Conservation (phyloP, 2,329 filamentous ascomycete species). For the Diaporthe aspalathi region DNA sequence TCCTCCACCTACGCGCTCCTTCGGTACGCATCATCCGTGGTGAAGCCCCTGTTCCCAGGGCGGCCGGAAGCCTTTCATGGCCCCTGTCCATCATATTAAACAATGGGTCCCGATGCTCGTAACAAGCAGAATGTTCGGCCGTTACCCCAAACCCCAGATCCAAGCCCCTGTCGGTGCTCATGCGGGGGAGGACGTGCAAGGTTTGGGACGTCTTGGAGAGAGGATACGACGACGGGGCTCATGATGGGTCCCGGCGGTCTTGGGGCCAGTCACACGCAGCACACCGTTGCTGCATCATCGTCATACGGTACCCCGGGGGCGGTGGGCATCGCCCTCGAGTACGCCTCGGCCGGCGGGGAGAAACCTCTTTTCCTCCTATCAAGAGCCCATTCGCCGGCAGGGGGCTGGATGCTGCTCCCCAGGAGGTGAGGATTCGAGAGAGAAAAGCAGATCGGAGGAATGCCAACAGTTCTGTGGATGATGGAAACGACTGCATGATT, state of each 20-base stretch:
- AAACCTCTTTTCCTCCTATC: slow-evolving; percentile 39
- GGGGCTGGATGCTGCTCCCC: not conserved
- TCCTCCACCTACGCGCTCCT: slow-evolving; percentile 10
- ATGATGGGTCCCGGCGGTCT: slow-evolving; percentile 3
- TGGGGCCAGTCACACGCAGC: slow-evolving; percentile 7
- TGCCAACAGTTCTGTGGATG: not conserved
- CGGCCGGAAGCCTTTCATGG: not conserved
- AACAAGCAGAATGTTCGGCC: slow-evolving; percentile 21
- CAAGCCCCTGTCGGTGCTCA: slow-evolving; percentile 24
- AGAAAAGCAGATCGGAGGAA: not conserved
- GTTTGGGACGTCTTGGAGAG: slow-evolving; percentile 1
- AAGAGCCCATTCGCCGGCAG: slow-evolving; percentile 25
- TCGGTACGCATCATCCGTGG: slow-evolving; percentile 24
- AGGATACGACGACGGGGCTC: not conserved
- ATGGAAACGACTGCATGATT: slow-evolving; percentile 1
- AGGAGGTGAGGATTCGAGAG: not conserved
- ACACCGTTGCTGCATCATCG: not conserved
- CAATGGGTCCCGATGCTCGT: not conserved
- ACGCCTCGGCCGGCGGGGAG: slow-evolving; percentile 21
- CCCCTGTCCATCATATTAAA: slow-evolving; percentile 12
- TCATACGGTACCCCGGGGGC: not conserved
- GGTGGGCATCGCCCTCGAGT: slow-evolving; percentile 20
- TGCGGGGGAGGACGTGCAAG: slow-evolving; percentile 30
- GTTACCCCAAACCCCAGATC: slow-evolving; percentile 37
- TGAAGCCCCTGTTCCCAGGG: not conserved